phyloP scores from a whole-genome alignment of 768 basidiomycete genomes.

The Amylocystis lapponica region DNA sequence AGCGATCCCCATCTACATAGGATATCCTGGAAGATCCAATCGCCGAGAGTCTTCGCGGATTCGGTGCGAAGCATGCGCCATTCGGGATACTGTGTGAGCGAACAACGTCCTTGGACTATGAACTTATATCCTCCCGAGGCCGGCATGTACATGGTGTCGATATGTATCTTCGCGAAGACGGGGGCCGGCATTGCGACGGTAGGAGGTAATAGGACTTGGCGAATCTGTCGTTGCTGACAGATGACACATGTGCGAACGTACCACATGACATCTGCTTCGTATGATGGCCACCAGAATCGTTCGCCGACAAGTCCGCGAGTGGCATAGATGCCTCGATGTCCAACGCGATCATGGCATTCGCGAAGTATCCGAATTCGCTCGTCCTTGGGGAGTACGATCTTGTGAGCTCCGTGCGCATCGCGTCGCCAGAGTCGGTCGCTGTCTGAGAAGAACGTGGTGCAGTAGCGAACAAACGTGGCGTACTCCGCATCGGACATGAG shows the following conservation, averaged over 20 bases:
- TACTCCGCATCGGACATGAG: constrained; percentile 4
- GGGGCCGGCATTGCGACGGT: constrained; percentile 13
- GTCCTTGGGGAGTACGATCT: constrained; percentile 8
- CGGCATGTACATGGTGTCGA: constrained; percentile 39
- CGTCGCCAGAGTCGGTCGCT: constrained; percentile 6
- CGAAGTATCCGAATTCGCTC: constrained; percentile 4
- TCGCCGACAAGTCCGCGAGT: constrained; percentile 4
- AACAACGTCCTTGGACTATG: constrained; percentile 33
- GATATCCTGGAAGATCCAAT: constrained; percentile 32
- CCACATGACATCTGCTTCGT: constrained; percentile 15
- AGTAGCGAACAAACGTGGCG: background rate
- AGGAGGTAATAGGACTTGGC: constrained; percentile 20
- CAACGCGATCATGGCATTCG: constrained; percentile 12
- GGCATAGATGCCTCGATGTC: constrained; percentile 16
- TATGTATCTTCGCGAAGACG: constrained; percentile 30
- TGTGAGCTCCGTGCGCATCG: constrained; percentile 10
- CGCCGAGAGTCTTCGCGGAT: constrained; percentile 20
- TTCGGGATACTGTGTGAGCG: constrained; percentile 25
- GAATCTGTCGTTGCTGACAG: constrained; percentile 28
- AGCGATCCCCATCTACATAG: constrained; percentile 36
- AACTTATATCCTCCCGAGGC: constrained; percentile 26
- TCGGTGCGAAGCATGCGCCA: constrained; percentile 26
- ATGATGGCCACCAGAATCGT: constrained; percentile 23
- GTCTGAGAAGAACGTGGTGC: background rate
- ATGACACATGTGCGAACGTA: constrained; percentile 28